Evolutionary conservation across 75 land plant species (phyloP).

Genomic region (Pinus albicaulis): DNA sequence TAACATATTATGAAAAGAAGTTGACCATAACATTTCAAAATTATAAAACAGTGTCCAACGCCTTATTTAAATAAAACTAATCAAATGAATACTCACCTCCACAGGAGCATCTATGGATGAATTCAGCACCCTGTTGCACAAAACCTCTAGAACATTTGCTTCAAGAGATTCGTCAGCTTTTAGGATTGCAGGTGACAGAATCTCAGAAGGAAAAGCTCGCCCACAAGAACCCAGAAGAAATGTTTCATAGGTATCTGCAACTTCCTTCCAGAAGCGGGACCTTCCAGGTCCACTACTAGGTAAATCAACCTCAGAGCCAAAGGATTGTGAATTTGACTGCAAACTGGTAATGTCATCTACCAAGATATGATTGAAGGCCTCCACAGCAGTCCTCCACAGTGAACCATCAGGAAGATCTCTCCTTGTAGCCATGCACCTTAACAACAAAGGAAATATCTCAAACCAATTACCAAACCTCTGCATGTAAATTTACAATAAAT

Average conservation of each 20-base stretch:
- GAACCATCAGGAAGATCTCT: slow-evolving; percentile 77
- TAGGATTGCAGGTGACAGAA: slow-evolving; percentile 40
- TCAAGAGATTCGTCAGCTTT: slow-evolving; percentile 85
- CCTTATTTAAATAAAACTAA: neutral
- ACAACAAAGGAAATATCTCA: slow-evolving; percentile 7
- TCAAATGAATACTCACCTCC: slow-evolving; percentile 37
- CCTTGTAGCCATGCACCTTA: slow-evolving; percentile 90
- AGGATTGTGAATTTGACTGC: slow-evolving; percentile 4
- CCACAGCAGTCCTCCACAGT: slow-evolving; percentile 84
- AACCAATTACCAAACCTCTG: neutral
- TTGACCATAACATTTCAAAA: neutral
- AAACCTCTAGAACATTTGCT: slow-evolving; percentile 55
- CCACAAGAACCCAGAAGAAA: slow-evolving; percentile 95
- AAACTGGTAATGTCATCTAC: slow-evolving; percentile 45
- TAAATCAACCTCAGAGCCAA: slow-evolving; percentile 15
- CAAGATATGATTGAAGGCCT: slow-evolving; percentile 64
- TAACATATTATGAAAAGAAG: slow-evolving; percentile 4
- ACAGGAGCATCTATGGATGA: slow-evolving; percentile 72
- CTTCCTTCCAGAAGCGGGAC: slow-evolving; percentile 87
- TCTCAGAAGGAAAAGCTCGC: slow-evolving; percentile 65
- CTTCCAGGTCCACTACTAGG: slow-evolving; percentile 42
- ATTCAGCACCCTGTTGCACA: slow-evolving; percentile 74
- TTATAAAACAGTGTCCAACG: neutral
- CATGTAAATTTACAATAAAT: neutral
- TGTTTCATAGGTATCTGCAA: slow-evolving; percentile 86